These are phyloP conservation scores for Cornus controversa DNA, from an alignment of 148 eudicot species.

Conservation along the genomic window DNA sequence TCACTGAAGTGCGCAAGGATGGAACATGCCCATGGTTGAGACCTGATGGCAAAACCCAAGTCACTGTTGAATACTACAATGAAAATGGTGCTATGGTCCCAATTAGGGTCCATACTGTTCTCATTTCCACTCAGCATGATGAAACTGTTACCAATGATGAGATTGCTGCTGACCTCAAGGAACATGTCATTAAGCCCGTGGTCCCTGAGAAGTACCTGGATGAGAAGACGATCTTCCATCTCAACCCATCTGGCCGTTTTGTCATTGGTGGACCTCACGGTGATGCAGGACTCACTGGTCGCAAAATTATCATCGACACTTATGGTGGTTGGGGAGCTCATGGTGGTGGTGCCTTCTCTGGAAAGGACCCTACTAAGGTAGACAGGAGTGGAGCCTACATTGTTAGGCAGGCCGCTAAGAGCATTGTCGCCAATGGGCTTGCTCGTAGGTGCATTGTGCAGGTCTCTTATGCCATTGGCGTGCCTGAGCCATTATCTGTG, in stretches of 20 bases:
- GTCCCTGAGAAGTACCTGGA: constrained; percentile 28
- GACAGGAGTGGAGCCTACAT: constrained; percentile 30
- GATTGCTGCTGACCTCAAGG: constrained; percentile 35
- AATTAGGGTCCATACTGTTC: constrained; percentile 26
- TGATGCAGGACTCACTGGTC: constrained; percentile 33
- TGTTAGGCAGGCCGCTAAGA: constrained; percentile 31
- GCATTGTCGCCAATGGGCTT: constrained; percentile 31
- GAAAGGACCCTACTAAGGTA: constrained; percentile 31
- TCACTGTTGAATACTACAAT: constrained; percentile 29
- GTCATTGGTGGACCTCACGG: constrained; percentile 40
- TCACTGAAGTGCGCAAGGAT: constrained; percentile 29
- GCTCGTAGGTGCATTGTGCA: constrained; percentile 34
- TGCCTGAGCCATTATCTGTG: constrained; percentile 36
- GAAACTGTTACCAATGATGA: constrained; percentile 32
- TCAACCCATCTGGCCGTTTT: constrained; percentile 36
- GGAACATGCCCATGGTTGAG: constrained; percentile 35
- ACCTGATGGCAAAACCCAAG: constrained; percentile 34
- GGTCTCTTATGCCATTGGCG: constrained; percentile 36
- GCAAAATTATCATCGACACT: constrained; percentile 34
- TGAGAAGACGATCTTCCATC: constrained; percentile 36
- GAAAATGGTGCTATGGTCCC: constrained; percentile 34
- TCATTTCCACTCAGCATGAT: constrained; percentile 33
- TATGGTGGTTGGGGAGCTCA: constrained; percentile 37
- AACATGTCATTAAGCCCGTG: constrained; percentile 27
- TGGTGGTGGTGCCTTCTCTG: constrained; percentile 31